Percentiles rank a stretch among this genome's conserved stretches.
Conservation (phyloP, 176 grass and related monocot species). For the Olyra latifolia region DNA sequence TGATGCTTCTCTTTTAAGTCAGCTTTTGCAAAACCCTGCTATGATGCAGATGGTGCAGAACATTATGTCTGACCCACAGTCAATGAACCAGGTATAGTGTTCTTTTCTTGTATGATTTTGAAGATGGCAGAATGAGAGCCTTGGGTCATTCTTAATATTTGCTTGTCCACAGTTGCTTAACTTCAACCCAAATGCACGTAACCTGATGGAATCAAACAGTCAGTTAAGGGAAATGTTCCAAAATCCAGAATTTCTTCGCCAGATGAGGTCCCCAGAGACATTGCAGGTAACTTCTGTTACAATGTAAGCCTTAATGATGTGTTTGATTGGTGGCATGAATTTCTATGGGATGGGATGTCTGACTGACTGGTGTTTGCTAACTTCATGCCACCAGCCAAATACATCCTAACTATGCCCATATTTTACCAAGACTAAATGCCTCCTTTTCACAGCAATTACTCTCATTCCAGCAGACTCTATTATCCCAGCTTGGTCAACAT, state of each 20-base stretch:
- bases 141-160: slow-evolving; percentile 32
- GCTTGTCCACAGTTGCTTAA: slow-evolving; percentile 64
- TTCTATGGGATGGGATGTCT: not conserved
- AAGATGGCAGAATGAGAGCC: not conserved
- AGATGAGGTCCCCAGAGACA: slow-evolving; percentile 85
- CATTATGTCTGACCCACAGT: slow-evolving; percentile 87
- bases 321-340: not conserved
- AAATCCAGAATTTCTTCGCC: slow-evolving; percentile 93
- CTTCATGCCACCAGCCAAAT: not conserved
- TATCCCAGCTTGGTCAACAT: slow-evolving; percentile 60
- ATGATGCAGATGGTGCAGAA: slow-evolving; percentile 97
- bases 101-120: slow-evolving; percentile 19
- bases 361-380: not conserved
- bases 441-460: slow-evolving; percentile 70
- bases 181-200: slow-evolving; percentile 74
- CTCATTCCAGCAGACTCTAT: slow-evolving; percentile 74
- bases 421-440: slow-evolving; percentile 2
- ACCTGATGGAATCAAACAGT: slow-evolving; percentile 80
- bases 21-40: slow-evolving; percentile 94
- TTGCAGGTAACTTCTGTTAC: slow-evolving; percentile 60
- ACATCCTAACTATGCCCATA: not conserved
- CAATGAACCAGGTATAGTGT: slow-evolving; percentile 77
- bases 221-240: slow-evolving; percentile 93
- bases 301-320: not conserved
- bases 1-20: slow-evolving; percentile 59